Evolutionary conservation across 495 filamentous ascomycete genomes (phyloP), one percentile per base, ranked within the genome.

Genomic region (Aspergillus egyptiacus): DNA sequence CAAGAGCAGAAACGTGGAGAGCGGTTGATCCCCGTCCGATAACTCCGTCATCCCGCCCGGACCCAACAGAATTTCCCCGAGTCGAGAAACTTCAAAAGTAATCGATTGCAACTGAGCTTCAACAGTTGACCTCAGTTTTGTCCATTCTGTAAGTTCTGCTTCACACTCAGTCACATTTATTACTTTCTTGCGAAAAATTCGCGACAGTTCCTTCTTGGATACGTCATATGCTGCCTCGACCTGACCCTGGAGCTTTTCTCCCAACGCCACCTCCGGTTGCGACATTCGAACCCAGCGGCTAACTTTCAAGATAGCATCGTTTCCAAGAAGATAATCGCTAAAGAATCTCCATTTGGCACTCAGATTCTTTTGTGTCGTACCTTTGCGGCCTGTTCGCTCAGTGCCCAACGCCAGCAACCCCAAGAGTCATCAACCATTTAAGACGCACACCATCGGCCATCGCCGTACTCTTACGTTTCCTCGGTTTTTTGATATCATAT

Each of bases 1-100:
- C 37, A 46, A 36, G 50, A 60, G 36, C 59, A 50, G 46, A 47
- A 48, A 31, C 23, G 38, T 23, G 35, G 54, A 37, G 39, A 39
- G 30, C 60, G 64, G 66, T 53, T 64, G 52, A 53, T 40, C 48
- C 37, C 48, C 37, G 51, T 50, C 68, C 67, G 68, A 57, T 68
- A 70, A 68, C 67, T 72, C 70, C 68, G 67, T 66, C 66, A 67
- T 70, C 63, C 57, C 58, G 59, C 57, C 48, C 56, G 38, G 53
- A 48, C 54, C 45, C 44, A 56, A 64, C 66, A 69, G 65, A 67
- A 66, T 69, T 72, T 68, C 67, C n/a, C 69, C 65, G 62, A 41
- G 15, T 19, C 23, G 23, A 35, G 18, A 36, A 46, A 15, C 43
- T 33, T 2, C 6, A n/a, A 6, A 6, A 11, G 2, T 8, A 40